Conservation (phyloP, 2,329 filamentous ascomycete genomes). For the Aureobasidium subglaciale region DNA sequence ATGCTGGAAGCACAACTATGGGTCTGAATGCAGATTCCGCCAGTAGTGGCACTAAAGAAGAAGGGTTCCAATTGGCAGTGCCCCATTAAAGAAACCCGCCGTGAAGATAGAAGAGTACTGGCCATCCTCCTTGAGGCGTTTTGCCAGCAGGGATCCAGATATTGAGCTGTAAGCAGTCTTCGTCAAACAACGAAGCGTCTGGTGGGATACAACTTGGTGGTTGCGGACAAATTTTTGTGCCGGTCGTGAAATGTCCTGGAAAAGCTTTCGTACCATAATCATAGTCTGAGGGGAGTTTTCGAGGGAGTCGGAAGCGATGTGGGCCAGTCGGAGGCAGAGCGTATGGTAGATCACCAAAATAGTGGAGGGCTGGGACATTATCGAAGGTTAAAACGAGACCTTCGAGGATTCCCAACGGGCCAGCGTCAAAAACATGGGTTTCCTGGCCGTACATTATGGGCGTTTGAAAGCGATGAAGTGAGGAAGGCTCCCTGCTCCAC, state of each 20-base stretch:
- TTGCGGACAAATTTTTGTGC: conserved; percentile 45
- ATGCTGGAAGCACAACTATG: conserved; percentile 49
- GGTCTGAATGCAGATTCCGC: conserved; percentile 42
- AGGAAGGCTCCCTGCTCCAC: too few relatives aligned
- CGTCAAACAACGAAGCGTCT: conserved; percentile 29
- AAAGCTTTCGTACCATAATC: conserved; percentile 44
- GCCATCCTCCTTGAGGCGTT: conserved; percentile 44
- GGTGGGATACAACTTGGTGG: conserved; percentile 24
- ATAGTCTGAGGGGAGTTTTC: conserved; percentile 40
- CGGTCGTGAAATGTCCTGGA: conserved; percentile 40
- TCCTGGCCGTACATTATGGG: background rate
- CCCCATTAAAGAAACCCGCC: conserved; percentile 52
- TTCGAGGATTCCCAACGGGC: conserved; percentile 41
- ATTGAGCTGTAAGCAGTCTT: conserved; percentile 52
- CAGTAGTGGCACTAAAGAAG: conserved; percentile 40
- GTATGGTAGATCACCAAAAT: conserved; percentile 51
- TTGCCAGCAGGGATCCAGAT: conserved; percentile 46
- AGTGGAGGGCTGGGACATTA: conserved; percentile 36
- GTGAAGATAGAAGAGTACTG: conserved; percentile 53
- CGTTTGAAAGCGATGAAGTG: too few relatives aligned
- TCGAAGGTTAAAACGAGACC: conserved; percentile 38
- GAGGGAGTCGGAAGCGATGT: conserved; percentile 41
- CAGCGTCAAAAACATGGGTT: background rate
- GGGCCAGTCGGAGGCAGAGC: conserved; percentile 42
- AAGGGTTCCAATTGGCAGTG: conserved; percentile 37